These are phyloP conservation scores for Kodamaea fungicola DNA, from an alignment of 1,139 yeast genomes.

Conservation along the genomic window DNA sequence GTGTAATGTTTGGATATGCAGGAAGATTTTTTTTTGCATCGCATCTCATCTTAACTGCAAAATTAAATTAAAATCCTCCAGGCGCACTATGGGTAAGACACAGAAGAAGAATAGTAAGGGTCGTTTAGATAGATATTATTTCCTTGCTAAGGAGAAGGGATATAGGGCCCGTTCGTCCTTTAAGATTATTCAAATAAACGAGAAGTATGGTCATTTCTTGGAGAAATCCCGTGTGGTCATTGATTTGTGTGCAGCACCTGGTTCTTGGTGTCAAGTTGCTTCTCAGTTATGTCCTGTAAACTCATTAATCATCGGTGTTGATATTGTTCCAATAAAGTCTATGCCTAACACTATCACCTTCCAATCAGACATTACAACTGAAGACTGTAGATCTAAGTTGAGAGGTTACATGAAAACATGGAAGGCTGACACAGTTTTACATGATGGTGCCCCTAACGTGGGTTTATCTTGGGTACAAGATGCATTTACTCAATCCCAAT, in stretches of 20 bases:
- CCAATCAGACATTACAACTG: slow-evolving; percentile 96
- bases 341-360: slow-evolving; percentile 91
- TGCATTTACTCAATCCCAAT: slow-evolving; percentile 96
- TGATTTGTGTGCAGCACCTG: slow-evolving; percentile 99
- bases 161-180: slow-evolving; percentile 99
- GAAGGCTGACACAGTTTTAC: slow-evolving; percentile 97
- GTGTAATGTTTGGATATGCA: neutral
- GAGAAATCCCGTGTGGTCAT: slow-evolving; percentile 96
- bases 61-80: neutral
- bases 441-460: slow-evolving; percentile 99
- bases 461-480: slow-evolving; percentile 99
- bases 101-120: slow-evolving; percentile 98
- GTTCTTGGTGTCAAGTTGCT: slow-evolving; percentile 99
- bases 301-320: slow-evolving; percentile 94
- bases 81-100: slow-evolving; percentile 71
- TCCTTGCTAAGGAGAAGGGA: slow-evolving; percentile 95
- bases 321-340: slow-evolving; percentile 93
- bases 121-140: slow-evolving; percentile 97
- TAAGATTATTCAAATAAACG: slow-evolving; percentile 91
- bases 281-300: slow-evolving; percentile 88
- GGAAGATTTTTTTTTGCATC: slow-evolving; percentile 3
- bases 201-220: slow-evolving; percentile 90
- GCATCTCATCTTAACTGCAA: slow-evolving; percentile 10
- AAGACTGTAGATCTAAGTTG: slow-evolving; percentile 89
- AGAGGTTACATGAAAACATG: slow-evolving; percentile 97